Evolutionary conservation across 2,329 filamentous ascomycete species (phyloP), one percentile per base, ranked within the genome.

Genomic region (Pyricularia pennisetigena): DNA sequence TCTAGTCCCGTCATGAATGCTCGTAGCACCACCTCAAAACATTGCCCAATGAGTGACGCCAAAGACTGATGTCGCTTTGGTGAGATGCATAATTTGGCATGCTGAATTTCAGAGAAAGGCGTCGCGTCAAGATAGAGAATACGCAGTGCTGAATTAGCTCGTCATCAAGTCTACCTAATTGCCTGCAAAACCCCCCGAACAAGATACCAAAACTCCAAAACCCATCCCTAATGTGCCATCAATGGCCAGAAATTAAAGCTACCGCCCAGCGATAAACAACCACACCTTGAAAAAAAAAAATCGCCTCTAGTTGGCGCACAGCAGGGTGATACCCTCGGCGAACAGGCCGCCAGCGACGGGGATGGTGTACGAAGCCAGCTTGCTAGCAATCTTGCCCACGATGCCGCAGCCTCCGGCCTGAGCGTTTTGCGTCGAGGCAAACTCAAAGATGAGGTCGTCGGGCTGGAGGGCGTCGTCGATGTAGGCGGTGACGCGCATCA

Each of bases 401-500:
- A 41, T 35, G 30, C 63, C 63, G 63, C 63, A 65, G 63, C 63
- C 63, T 3, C 63, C 63, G 30, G n/a, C 0, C 63, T 65, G 30
- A 30, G n/a, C 26, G 63, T 65, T 65, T 6, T 35, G 7, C 6
- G 63, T 65, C 2, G 63, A 65, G n/a, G 63, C 63, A 24, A 65
- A 65, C 16, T 65, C 63, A 23, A 65, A 24, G n/a, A 65, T 35
- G 20, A 65, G 63, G 30, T 65, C 63, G 63, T 65, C 63, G n/a
- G 63, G 30, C 30, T 65, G 63, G 14, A 65, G 63, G n/a, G 30
- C 30, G 63, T 28, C 63, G 30, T 65, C 63, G 30, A 65, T 65
- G 20, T 14, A 65, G 30, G 63, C 63, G 30, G 63, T 65, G 63
- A 65, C 16, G 63, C 63, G 63, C n/a, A 65, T 41, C 29, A 24